A percentile compares a stretch with the other conserved stretches of the same genome.
These are phyloP conservation scores for Spergularia azorica DNA, from an alignment of 179 eudicot species.

Conservation along the genomic window DNA sequence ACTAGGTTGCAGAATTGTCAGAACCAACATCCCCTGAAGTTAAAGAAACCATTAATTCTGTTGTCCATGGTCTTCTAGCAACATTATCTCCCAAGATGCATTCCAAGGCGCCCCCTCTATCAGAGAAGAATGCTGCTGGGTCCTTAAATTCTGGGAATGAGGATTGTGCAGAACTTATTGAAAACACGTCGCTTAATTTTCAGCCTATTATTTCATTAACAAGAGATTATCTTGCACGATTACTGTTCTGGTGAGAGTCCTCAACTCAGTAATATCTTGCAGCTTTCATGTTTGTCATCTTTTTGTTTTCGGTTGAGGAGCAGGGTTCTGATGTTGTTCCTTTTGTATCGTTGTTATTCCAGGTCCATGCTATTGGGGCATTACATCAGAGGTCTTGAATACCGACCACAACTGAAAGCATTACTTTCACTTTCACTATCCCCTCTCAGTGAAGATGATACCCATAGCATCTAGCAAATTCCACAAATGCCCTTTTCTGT, in stretches of 20 bases:
- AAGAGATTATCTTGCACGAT: slow-evolving; percentile 90
- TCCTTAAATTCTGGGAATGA: slow-evolving; percentile 46
- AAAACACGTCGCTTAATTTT: slow-evolving; percentile 79
- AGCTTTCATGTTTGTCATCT: not conserved
- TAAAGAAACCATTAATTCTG: slow-evolving; percentile 73
- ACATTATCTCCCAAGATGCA: slow-evolving; percentile 97
- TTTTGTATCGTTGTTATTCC: slow-evolving; percentile 1
- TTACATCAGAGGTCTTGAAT: slow-evolving; percentile 87
- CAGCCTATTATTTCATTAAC: slow-evolving; percentile 81
- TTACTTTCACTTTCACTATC: slow-evolving; percentile 65
- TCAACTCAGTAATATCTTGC: slow-evolving; percentile 8
- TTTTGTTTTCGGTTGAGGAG: not conserved
- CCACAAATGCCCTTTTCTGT: slow-evolving; percentile 25
- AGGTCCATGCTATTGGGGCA: slow-evolving; percentile 98
- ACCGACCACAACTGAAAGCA: slow-evolving; percentile 68
- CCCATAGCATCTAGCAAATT: slow-evolving; percentile 39
- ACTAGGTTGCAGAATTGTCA: slow-evolving; percentile 89
- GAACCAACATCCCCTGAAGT: slow-evolving; percentile 82
- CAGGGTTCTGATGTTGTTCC: not conserved
- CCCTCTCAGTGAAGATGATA: slow-evolving; percentile 37
- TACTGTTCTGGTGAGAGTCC: slow-evolving; percentile 72
- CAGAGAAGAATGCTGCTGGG: slow-evolving; percentile 62
- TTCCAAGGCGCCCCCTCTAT: slow-evolving; percentile 67
- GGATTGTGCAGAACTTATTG: slow-evolving; percentile 74
- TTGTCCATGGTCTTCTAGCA: slow-evolving; percentile 92